A percentile compares a stretch with the other conserved stretches of the same genome.
These are phyloP conservation scores for Viridothelium virens DNA, from an alignment of 495 filamentous ascomycete genomes.

Conservation along the genomic window DNA sequence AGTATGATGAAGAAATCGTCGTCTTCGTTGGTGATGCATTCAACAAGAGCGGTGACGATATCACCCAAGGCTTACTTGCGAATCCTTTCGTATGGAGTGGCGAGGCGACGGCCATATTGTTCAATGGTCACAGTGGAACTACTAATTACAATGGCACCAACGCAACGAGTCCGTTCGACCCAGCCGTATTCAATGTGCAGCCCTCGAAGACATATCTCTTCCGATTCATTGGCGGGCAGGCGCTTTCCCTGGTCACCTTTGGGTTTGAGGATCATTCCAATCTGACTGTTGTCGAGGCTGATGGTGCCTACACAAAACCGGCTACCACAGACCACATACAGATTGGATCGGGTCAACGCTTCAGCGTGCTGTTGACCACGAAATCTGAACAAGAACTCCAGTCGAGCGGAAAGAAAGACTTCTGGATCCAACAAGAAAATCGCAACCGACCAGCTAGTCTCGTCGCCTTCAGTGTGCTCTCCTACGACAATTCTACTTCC, in stretches of 20 bases:
- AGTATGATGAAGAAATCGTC: constrained; percentile 51
- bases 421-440: constrained; percentile 49
- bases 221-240: constrained; percentile 47
- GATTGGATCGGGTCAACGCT: constrained; percentile 49
- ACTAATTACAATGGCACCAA: constrained; percentile 14
- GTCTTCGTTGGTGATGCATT: constrained; percentile 48
- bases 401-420: constrained; percentile 32
- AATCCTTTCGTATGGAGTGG: constrained; percentile 41
- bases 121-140: constrained; percentile 35
- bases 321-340: constrained; percentile 44
- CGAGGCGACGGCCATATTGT: constrained; percentile 43
- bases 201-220: constrained; percentile 52
- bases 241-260: constrained; percentile 44
- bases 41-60: constrained; percentile 37
- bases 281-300: constrained; percentile 47
- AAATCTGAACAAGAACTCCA: constrained; percentile 32
- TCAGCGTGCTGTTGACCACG: constrained; percentile 44
- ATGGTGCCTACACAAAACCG: constrained; percentile 50
- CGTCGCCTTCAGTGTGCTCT: constrained; percentile 46
- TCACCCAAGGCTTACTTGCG: constrained; percentile 37
- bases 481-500: constrained; percentile 35
- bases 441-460: constrained; percentile 40
- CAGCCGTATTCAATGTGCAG: constrained; percentile 45
- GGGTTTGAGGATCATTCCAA: constrained; percentile 46
- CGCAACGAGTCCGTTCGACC: neutral